These are phyloP conservation scores for Aspergillus amoenus DNA, from an alignment of 2,329 filamentous ascomycete species.

Conservation along the genomic window DNA sequence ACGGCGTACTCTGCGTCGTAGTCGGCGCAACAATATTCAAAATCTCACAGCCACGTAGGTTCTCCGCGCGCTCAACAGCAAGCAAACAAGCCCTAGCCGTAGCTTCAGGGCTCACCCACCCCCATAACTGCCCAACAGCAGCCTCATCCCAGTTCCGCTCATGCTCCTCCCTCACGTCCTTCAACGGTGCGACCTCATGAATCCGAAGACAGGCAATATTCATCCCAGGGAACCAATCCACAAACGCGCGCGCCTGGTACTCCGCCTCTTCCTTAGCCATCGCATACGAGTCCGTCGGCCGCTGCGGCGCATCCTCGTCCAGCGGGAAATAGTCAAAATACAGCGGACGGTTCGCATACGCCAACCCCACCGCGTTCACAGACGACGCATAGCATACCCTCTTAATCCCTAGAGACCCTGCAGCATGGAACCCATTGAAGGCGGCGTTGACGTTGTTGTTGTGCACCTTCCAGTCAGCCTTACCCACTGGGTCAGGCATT, in stretches of 20 bases:
- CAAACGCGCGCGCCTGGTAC: conserved; percentile 33
- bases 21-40: conserved; percentile 38
- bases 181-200: conserved; percentile 34
- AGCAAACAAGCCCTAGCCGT: conserved; percentile 38
- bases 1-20: conserved; percentile 26
- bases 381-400: conserved; percentile 38
- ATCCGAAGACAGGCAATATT: conserved; percentile 40
- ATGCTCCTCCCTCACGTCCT: conserved; percentile 34
- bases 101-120: conserved; percentile 36
- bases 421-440: conserved; percentile 42
- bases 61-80: conserved; percentile 32
- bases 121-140: conserved; percentile 38
- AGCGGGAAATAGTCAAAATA: conserved; percentile 40
- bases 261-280: conserved; percentile 40
- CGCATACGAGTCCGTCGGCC: conserved; percentile 38
- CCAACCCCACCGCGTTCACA: conserved; percentile 41
- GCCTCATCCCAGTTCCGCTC: conserved; percentile 33
- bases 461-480: conserved; percentile 33
- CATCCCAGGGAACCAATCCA: conserved; percentile 39
- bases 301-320: conserved; percentile 34
- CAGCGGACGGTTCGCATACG: conserved; percentile 36
- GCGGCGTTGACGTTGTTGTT: conserved; percentile 39
- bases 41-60: conserved; percentile 33
- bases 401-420: conserved; percentile 35
- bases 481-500: conserved; percentile 37